Evolutionary conservation across 164 flowering plant genomes (phyloP).

Genomic region (Brasenia schreberi): DNA sequence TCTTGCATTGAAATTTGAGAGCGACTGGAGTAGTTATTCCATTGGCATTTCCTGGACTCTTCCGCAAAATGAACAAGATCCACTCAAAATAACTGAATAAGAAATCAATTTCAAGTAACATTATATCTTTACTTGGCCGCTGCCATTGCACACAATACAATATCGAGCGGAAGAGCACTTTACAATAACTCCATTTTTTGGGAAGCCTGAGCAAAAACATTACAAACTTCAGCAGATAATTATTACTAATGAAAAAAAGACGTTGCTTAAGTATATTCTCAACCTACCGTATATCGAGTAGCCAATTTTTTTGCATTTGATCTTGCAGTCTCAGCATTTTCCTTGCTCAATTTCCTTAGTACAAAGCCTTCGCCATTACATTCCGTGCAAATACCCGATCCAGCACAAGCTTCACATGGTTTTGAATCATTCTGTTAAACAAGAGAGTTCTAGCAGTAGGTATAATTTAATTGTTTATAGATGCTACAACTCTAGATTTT

Average conservation of each 20-base stretch:
- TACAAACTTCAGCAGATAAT: neutral
- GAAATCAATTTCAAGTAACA: neutral
- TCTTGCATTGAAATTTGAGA: neutral
- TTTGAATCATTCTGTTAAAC: slow-evolving; percentile 30
- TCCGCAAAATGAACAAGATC: neutral
- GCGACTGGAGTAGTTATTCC: neutral
- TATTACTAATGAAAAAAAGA: neutral
- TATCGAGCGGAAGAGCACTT: slow-evolving; percentile 81
- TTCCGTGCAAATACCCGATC: slow-evolving; percentile 85
- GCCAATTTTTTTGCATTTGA: slow-evolving; percentile 62
- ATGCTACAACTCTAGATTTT: neutral
- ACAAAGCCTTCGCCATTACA: slow-evolving; percentile 96
- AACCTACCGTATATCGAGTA: slow-evolving; percentile 95
- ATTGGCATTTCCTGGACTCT: neutral
- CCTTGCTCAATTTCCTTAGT: slow-evolving; percentile 64
- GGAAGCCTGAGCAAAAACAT: slow-evolving; percentile 54
- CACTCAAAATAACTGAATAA: neutral
- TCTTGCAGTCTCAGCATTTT: slow-evolving; percentile 72
- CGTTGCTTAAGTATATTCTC: slow-evolving; percentile 1
- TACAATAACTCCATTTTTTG: slow-evolving; percentile 95
- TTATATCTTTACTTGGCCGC: slow-evolving; percentile 32
- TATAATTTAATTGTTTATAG: neutral
- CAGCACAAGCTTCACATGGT: slow-evolving; percentile 72
- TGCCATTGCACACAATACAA: slow-evolving; percentile 65
- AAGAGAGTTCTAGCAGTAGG: neutral